phyloP scores from a whole-genome alignment of 2,329 filamentous ascomycete species.

The Chrysoporthe deuterocubensis region DNA sequence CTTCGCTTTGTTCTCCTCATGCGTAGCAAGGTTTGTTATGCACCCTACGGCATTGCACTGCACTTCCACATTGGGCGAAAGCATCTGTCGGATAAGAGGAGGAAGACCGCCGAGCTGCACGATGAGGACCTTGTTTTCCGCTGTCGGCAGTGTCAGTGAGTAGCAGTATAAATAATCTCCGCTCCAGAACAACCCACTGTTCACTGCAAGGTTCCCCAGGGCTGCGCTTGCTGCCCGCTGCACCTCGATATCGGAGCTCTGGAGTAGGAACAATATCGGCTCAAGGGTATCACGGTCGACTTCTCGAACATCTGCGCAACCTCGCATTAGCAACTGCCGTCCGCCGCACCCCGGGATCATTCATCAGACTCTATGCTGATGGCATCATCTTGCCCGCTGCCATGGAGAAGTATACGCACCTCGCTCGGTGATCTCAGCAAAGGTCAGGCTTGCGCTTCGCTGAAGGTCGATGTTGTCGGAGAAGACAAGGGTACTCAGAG shows the following conservation, averaged over 20 bases:
- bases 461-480: slow-evolving; percentile 99
- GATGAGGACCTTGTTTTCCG: slow-evolving; percentile 97
- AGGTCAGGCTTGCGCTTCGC: slow-evolving; percentile 94
- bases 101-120: slow-evolving; percentile 88
- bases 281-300: slow-evolving; percentile 94
- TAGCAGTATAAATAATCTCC: background rate
- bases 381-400: background rate
- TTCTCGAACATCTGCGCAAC: slow-evolving; percentile 81
- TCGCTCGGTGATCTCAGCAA: slow-evolving; percentile 98
- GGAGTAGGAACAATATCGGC: slow-evolving; percentile 91
- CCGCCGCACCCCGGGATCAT: background rate
- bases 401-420: slow-evolving; percentile 59
- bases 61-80: slow-evolving; percentile 95
- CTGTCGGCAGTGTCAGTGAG: slow-evolving; percentile 59
- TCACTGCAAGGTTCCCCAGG: slow-evolving; percentile 93
- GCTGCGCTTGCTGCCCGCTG: slow-evolving; percentile 96
- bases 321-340: slow-evolving; percentile 21
- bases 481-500: slow-evolving; percentile 93
- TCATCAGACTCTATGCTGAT: background rate
- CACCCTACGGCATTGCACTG: slow-evolving; percentile 99
- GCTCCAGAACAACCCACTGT: slow-evolving; percentile 66
- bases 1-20: slow-evolving; percentile 99
- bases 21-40: slow-evolving; percentile 96
- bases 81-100: slow-evolving; percentile 96
- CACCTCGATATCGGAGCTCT: slow-evolving; percentile 95